Evolutionary conservation across 2,329 filamentous ascomycete genomes (phyloP).

Genomic region (Microascus cirrosus): DNA sequence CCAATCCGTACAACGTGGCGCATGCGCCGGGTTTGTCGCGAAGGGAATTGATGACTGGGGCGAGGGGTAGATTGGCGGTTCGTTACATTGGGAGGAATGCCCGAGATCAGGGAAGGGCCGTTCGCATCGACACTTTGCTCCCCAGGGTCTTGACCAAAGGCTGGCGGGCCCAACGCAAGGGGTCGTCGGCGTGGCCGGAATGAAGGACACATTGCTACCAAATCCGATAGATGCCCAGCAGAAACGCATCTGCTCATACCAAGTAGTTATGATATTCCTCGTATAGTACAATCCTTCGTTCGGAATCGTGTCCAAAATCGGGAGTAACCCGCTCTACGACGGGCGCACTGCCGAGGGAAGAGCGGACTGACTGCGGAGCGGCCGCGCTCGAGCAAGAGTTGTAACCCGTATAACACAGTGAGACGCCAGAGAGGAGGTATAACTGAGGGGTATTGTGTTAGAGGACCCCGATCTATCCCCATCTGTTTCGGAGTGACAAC

Average conservation of each 20-base stretch:
- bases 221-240: too few relatives aligned
- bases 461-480: neutral
- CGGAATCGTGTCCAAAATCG: too few relatives aligned
- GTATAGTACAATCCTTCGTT: neutral
- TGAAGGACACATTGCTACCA: neutral
- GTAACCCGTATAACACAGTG: neutral
- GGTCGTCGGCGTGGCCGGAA: slow-evolving; percentile 1
- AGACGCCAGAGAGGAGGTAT: neutral
- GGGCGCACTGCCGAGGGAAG: too few relatives aligned
- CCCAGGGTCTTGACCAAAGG: too few relatives aligned
- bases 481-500: neutral
- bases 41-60: neutral
- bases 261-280: too few relatives aligned
- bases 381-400: neutral
- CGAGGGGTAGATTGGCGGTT: neutral
- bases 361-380: neutral
- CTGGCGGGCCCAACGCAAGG: neutral
- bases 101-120: neutral
- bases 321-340: too few relatives aligned
- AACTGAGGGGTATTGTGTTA: neutral
- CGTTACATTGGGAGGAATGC: neutral
- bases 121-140: neutral
- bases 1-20: neutral
- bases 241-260: too few relatives aligned
- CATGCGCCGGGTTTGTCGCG: neutral